Evolutionary conservation across 805 yeast genomes (phyloP), one percentile per base, ranked within the genome.

Genomic region (Barnettozyma populi): DNA sequence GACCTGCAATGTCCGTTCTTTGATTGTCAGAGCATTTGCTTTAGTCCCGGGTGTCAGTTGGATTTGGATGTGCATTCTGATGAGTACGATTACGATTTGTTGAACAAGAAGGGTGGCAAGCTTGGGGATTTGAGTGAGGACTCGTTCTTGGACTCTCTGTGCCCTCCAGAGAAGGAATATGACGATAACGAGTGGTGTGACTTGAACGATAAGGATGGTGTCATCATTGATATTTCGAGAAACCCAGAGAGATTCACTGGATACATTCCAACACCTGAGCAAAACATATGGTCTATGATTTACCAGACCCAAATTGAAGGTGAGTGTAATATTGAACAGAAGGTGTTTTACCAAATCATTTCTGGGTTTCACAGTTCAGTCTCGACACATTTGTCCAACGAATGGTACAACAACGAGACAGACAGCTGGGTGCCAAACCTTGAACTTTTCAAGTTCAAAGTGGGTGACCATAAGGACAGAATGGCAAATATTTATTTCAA

Each of bases 161-260:
- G 75, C 53, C 63, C 67, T 7, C 56, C 53, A 4, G 52, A 57
- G 24, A 41, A 48, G 13, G 74, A 50, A 19, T 46, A 45, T 48
- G 71, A 71, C 43, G 82, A 78, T 54, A 67, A 76, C 48, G 87
- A 84, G 58, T 86, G 84, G 68, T 82, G 87, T 60, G 86, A 82
- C 61, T 67, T 82, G 35, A 87, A 81, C 57, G 78, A 76, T 55
- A 79, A 80, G 57, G 76, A 81, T 51, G 82, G 90, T 46, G 97
- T 89, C 1, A 84, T 84, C 57, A 96, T 94, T 25, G 89, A 90
- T 59, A 74, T 94, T 48, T 73, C 84, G 19, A 87, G 86, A 46
- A 95, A 95, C 61, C 97, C 96, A 1, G 99, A 94, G 66, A 74
- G 98, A 59, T 94, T 87, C 69, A 95, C 99, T 0, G 99, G 99